Percentiles rank a stretch among this genome's conserved stretches.
Evolutionary conservation across 1,284 basidiomycete genomes (phyloP).

Genomic region (Leccinum solheimii): DNA sequence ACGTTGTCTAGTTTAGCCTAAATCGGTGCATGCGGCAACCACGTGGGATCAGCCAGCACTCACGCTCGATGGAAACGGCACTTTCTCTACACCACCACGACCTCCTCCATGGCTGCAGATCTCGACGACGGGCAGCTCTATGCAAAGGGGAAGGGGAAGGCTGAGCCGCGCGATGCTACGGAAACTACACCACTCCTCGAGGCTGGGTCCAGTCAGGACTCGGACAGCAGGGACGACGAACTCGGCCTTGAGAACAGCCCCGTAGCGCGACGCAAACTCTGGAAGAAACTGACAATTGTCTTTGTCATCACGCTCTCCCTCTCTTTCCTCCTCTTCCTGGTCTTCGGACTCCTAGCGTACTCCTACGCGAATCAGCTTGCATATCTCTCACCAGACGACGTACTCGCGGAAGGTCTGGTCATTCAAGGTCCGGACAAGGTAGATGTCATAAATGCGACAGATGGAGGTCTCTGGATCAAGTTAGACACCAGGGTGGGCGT

Average conservation of each 20-base stretch:
- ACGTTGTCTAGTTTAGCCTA: slow-evolving; percentile 12
- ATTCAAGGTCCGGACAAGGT: slow-evolving; percentile 60
- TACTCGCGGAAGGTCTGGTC: slow-evolving; percentile 56
- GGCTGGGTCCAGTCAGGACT: slow-evolving; percentile 20
- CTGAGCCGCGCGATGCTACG: slow-evolving; percentile 26
- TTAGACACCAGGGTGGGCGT: slow-evolving; percentile 60
- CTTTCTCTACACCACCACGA: slow-evolving; percentile 9
- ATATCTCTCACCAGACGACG: slow-evolving; percentile 53
- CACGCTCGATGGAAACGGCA: neutral
- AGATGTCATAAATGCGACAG: slow-evolving; percentile 61
- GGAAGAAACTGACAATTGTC: slow-evolving; percentile 28
- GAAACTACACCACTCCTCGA: slow-evolving; percentile 37
- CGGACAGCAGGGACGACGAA: slow-evolving; percentile 12
- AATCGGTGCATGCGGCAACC: slow-evolving; percentile 7
- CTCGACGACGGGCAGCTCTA: slow-evolving; percentile 15
- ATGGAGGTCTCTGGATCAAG: slow-evolving; percentile 59
- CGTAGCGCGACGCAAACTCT: slow-evolving; percentile 26
- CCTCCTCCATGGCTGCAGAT: slow-evolving; percentile 23
- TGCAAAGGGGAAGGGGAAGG: slow-evolving; percentile 35
- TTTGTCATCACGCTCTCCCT: slow-evolving; percentile 39
- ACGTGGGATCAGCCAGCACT: slow-evolving; percentile 20
- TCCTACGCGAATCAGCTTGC: slow-evolving; percentile 61
- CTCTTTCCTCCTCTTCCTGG: slow-evolving; percentile 44
- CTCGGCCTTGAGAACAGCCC: slow-evolving; percentile 14
- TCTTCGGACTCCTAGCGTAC: slow-evolving; percentile 54